Evolutionary conservation across 768 basidiomycete genomes (phyloP).

Genomic region (Mycena rosella): DNA sequence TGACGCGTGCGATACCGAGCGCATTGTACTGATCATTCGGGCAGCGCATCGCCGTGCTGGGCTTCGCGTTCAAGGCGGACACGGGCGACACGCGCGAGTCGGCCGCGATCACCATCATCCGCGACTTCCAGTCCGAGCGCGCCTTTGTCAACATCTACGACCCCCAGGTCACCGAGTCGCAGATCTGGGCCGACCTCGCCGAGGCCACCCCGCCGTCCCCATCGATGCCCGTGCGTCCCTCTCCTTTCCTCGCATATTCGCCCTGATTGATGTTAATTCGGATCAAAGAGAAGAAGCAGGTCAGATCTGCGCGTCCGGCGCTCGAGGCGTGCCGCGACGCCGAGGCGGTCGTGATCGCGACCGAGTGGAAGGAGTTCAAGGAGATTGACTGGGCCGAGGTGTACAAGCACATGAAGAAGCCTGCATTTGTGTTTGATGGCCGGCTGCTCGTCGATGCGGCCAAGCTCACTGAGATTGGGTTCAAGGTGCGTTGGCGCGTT

Average conservation of each 20-base stretch:
- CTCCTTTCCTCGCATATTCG: no score
- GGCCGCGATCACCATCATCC: constrained; percentile 93
- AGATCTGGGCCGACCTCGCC: constrained; percentile 87
- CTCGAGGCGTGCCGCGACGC: constrained; percentile 90
- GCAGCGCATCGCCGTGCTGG: constrained; percentile 93
- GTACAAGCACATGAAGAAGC: constrained; percentile 93
- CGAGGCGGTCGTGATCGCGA: constrained; percentile 96
- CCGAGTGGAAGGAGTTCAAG: constrained; percentile 98
- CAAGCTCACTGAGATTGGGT: constrained; percentile 87
- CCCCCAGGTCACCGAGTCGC: constrained; percentile 85
- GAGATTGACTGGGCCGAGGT: constrained; percentile 91
- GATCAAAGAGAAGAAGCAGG: constrained; percentile 91
- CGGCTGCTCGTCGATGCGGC: constrained; percentile 88
- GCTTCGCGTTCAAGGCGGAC: constrained; percentile 99
- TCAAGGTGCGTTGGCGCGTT: constrained; percentile 73
- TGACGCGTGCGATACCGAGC: constrained; percentile 30
- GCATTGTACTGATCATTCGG: constrained; percentile 3
- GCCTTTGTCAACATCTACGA: constrained; percentile 92
- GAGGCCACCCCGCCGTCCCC: constrained; percentile 75
- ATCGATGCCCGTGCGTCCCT: constrained; percentile 73
- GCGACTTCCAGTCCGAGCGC: constrained; percentile 92
- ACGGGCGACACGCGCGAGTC: constrained; percentile 99
- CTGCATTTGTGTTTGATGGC: constrained; percentile 98
- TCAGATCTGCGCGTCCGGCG: constrained; percentile 82
- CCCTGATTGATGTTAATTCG: no score